A percentile compares a stretch with the other conserved stretches of the same genome.
phyloP scores from a whole-genome alignment of 106 monocot genomes.

The Acanthochlamys bracteata region DNA sequence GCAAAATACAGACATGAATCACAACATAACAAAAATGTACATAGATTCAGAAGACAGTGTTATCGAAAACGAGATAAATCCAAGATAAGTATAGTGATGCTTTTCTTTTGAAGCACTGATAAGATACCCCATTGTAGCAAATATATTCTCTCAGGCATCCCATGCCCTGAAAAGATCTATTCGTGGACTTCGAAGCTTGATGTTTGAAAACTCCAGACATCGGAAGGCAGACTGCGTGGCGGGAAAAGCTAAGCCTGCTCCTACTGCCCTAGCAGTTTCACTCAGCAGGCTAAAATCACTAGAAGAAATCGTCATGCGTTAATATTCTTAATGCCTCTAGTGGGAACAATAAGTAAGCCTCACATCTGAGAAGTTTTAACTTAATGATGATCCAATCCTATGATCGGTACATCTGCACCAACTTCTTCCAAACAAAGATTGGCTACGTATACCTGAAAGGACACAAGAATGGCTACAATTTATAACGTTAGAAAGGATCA shows the following conservation, averaged over 20 bases:
- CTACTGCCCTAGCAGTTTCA: constrained; percentile 52
- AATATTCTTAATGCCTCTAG: too few species aligned
- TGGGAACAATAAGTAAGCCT: too few species aligned
- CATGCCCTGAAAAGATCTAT: constrained; percentile 58
- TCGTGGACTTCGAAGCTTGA: constrained; percentile 65
- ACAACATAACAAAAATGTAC: too few species aligned
- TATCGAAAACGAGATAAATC: too few species aligned
- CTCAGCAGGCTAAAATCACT: constrained; percentile 60
- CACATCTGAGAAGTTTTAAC: constrained; percentile 22
- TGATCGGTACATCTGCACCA: constrained; percentile 70
- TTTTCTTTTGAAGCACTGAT: too few species aligned
- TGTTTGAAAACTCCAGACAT: constrained; percentile 54
- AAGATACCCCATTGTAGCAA: too few species aligned
- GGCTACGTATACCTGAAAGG: constrained; percentile 63
- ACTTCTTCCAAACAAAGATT: constrained; percentile 79
- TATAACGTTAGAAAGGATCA: background rate
- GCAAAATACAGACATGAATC: too few species aligned
- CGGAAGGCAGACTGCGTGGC: constrained; percentile 45
- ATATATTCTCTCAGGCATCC: too few species aligned
- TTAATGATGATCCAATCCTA: constrained; percentile 79
- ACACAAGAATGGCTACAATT: background rate
- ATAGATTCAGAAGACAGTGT: too few species aligned
- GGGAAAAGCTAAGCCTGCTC: constrained; percentile 54
- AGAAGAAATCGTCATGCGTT: too few species aligned
- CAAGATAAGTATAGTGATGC: too few species aligned